Conservation (phyloP, 805 yeast genomes). For the Isabelozyma gotoi region DNA sequence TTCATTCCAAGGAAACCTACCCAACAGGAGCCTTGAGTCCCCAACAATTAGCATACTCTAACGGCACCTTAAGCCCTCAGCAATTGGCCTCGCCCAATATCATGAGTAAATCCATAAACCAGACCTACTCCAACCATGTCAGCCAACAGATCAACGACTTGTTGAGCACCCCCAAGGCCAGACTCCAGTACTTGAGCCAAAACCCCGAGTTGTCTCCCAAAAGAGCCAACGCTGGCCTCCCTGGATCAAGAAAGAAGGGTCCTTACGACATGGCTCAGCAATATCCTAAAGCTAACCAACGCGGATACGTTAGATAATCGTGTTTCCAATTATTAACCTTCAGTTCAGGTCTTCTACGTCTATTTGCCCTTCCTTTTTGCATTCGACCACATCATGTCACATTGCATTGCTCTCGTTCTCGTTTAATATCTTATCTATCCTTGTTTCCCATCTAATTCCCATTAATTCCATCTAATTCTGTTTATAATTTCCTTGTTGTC, state of each 20-base stretch:
- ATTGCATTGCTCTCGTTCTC: too few relatives aligned
- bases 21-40: not conserved
- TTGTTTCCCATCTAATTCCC: too few relatives aligned
- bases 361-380: too few relatives aligned
- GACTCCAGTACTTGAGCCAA: conserved; percentile 13
- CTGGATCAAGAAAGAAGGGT: not conserved
- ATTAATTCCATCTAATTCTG: too few relatives aligned
- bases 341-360: not conserved
- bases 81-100: conserved; percentile 1
- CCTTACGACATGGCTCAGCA: not conserved
- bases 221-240: conserved; percentile 5
- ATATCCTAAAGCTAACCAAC: not conserved
- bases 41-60: not conserved
- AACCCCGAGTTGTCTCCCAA: conserved; percentile 9
- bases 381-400: not conserved
- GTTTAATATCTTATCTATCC: too few relatives aligned
- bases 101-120: not conserved
- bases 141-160: not conserved
- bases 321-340: not conserved
- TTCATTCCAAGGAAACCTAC: not conserved
- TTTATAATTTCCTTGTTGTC: too few relatives aligned
- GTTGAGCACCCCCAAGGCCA: conserved; percentile 10
- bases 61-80: not conserved
- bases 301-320: not conserved
- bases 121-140: not conserved